Base-by-base conservation (phyloP, 805 yeast species). In the Crinitomyces ghanaensis region DNA sequence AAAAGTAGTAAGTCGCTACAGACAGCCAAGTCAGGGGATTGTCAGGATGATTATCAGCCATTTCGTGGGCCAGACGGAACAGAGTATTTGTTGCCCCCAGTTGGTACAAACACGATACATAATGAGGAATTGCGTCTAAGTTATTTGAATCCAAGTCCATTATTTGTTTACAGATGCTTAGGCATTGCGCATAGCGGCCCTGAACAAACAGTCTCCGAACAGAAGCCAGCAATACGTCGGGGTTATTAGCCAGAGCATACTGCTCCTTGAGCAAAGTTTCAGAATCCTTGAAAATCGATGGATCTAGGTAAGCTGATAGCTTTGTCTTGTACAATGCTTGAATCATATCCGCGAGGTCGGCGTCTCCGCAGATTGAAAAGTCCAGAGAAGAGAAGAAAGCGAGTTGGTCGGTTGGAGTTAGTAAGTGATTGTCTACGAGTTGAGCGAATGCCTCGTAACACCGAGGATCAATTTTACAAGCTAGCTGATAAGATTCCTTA, bases 361-460 rank as follows among this genome's bases (percentile, higher is more conserved):
- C 91, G 20, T 22, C 33, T 8, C 19, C 14, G 18, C 28, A 14
- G 2, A 80, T 70, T 28, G 78, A 70, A 51, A 84, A 83, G 42
- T 77, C 72, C 26, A 84, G 57, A 19, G 67, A 53, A 7, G 68
- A 60, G 6, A 85, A 53, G 23, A 91, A 67, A 23, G 77, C 83
- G 91, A 93, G 81, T 56, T 85, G 93, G 49, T 88, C 96, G 12
- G 62, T 56, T 0, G 96, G 94, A 0, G 91, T 70, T 57, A 88
- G 59, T 46, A 84, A 66, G 48, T 77, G 77, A 44, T 79, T 78
- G 27, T 68, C 59, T 2, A 81, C 68, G 32, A 88, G 65, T 50
- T 80, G 85, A 46, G 81, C 72, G 52, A 84, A 84, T 1, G 97
- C 96, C 45, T 88, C 98, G 53, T 65, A 88, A 56, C 96, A 91